Evolutionary conservation across 768 basidiomycete genomes (phyloP).

Genomic region (Tricholoma sp.): DNA sequence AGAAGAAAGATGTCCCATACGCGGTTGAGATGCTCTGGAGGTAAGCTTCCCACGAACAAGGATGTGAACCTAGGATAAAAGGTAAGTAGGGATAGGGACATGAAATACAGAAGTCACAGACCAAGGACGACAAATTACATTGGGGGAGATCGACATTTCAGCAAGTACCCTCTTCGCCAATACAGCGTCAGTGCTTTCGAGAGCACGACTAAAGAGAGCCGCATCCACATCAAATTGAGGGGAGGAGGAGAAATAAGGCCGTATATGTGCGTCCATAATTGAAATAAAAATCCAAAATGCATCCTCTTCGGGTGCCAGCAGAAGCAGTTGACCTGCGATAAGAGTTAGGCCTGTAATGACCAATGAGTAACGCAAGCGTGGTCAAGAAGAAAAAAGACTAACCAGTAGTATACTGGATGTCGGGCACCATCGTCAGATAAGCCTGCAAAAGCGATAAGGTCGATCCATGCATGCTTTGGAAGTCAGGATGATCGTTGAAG

Average conservation of each 20-base stretch:
- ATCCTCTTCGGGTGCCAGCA: conserved; percentile 81
- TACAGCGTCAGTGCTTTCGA: conserved; percentile 57
- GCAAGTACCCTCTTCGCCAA: conserved; percentile 65
- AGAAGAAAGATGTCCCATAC: conserved; percentile 83
- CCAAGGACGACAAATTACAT: conserved; percentile 61
- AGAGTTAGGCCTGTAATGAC: conserved; percentile 51
- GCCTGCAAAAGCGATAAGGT: conserved; percentile 60
- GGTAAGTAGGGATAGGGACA: background rate
- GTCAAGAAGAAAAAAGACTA: background rate
- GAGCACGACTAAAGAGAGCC: conserved; percentile 58
- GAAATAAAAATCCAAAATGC: conserved; percentile 90
- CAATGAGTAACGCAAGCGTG: background rate
- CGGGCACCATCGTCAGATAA: conserved; percentile 83
- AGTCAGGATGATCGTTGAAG: conserved; percentile 55
- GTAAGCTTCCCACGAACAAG: conserved; percentile 64
- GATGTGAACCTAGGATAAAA: conserved; percentile 55
- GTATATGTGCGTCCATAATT: conserved; percentile 80
- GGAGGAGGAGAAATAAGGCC: conserved; percentile 64
- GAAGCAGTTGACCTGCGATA: conserved; percentile 66
- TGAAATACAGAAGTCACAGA: conserved; percentile 21
- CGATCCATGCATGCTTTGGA: conserved; percentile 52
- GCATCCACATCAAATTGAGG: conserved; percentile 76
- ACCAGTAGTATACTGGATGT: conserved; percentile 68
- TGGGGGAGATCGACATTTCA: conserved; percentile 56
- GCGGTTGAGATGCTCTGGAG: conserved; percentile 60